Evolutionary conservation across 164 flowering plant genomes (phyloP).

Genomic region (Kalanchoe fedtschenkoi): DNA sequence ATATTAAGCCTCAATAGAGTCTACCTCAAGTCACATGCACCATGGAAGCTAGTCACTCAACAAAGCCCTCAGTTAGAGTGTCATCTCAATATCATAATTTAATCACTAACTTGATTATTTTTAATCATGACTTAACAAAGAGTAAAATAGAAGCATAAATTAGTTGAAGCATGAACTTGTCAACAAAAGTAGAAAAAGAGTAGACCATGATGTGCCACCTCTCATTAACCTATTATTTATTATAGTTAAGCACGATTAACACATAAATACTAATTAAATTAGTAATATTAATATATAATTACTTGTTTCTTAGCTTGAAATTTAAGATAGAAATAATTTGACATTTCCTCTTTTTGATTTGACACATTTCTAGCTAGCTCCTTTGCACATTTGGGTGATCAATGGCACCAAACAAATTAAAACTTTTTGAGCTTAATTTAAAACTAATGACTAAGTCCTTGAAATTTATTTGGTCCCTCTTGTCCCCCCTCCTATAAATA

Average conservation of each 20-base stretch:
- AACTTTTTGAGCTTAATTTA: not conserved
- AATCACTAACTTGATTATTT: not conserved
- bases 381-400: no score
- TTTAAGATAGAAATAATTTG: no score
- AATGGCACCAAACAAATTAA: no score
- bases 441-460: not conserved
- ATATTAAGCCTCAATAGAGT: not conserved
- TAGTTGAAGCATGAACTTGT: no score
- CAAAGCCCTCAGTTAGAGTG: not conserved
- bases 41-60: not conserved
- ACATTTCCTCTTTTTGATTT: no score
- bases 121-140: not conserved
- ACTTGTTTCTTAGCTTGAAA: no score
- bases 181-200: not conserved
- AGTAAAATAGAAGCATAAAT: not conserved
- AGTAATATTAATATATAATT: no score
- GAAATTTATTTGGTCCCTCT: not conserved
- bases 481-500: not conserved
- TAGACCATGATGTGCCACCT: no score
- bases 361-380: no score
- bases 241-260: no score
- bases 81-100: not conserved
- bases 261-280: no score
- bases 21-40: conserved; percentile 1
- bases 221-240: no score